phyloP scores from a whole-genome alignment of 192 early-diverging fungal species.

The Rhizoclosmatium sp. region DNA sequence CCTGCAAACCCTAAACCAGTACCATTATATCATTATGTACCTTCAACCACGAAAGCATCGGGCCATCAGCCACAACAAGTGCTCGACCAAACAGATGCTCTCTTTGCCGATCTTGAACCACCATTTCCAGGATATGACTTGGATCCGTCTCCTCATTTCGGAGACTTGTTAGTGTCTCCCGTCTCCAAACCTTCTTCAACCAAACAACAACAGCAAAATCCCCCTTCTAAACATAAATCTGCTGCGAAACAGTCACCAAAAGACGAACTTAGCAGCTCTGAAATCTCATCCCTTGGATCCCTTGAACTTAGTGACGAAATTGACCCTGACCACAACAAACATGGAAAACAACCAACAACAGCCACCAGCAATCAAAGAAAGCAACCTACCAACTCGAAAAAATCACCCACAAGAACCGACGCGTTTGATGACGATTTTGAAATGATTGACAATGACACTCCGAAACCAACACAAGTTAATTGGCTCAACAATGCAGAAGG shows the following conservation, averaged over 20 bases:
- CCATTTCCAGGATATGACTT: conserved; percentile 36
- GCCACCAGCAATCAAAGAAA: neutral
- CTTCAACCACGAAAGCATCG: too few species aligned
- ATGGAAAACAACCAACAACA: neutral
- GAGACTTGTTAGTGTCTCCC: conserved; percentile 3
- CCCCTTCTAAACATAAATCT: neutral
- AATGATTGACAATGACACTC: conserved; percentile 47
- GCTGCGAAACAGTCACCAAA: neutral
- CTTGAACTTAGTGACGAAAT: conserved; percentile 53
- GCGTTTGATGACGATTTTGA: conserved; percentile 56
- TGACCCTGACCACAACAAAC: conserved; percentile 24
- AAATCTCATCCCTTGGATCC: conserved; percentile 47
- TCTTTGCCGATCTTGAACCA: conserved; percentile 37
- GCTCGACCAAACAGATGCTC: neutral
- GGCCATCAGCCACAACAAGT: neutral
- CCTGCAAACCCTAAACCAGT: conserved; percentile 12
- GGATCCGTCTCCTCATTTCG: conserved; percentile 23
- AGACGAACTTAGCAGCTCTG: conserved; percentile 30
- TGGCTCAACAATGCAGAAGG: conserved; percentile 53
- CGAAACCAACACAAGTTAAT: conserved; percentile 60
- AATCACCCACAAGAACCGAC: neutral
- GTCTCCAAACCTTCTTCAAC: neutral
- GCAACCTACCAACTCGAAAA: neutral
- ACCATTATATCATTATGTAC: neutral
- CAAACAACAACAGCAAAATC: neutral